phyloP scores from a whole-genome alignment of 805 yeast species.

The Metschnikowia continentalis region DNA sequence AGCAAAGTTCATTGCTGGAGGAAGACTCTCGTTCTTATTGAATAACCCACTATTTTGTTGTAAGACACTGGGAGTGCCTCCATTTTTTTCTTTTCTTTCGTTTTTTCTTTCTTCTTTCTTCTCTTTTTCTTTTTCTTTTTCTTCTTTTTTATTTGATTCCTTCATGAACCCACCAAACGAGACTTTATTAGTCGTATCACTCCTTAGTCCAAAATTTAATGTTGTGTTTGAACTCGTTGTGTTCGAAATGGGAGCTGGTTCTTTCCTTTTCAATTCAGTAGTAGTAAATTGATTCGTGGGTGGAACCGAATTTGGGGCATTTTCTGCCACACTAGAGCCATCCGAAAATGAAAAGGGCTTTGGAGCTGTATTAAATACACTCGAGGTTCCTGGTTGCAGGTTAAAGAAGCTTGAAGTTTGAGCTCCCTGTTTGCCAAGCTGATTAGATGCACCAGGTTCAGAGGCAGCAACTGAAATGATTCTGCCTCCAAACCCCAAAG shows the following conservation, averaged over 20 bases:
- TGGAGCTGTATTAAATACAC: background rate
- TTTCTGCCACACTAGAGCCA: background rate
- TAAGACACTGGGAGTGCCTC: background rate
- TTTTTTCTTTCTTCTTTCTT: background rate
- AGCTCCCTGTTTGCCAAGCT: background rate
- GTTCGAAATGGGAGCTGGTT: background rate
- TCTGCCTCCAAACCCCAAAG: slow-evolving; percentile 1
- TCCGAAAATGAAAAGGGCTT: background rate
- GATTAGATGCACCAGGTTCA: background rate
- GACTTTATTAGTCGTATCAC: background rate
- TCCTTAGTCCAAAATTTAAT: background rate
- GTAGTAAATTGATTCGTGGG: background rate
- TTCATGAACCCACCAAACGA: background rate
- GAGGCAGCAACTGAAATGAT: background rate
- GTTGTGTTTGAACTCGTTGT: background rate
- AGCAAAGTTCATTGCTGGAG: background rate
- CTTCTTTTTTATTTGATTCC: background rate
- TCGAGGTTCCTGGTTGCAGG: background rate
- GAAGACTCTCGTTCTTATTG: background rate
- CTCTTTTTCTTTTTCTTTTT: background rate
- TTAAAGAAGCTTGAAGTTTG: background rate
- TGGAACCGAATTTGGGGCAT: background rate
- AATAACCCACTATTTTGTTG: background rate
- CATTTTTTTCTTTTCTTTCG: background rate
- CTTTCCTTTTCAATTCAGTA: background rate